phyloP scores from a whole-genome alignment of 441 rosid genomes.

The Populus trichocarpa region DNA sequence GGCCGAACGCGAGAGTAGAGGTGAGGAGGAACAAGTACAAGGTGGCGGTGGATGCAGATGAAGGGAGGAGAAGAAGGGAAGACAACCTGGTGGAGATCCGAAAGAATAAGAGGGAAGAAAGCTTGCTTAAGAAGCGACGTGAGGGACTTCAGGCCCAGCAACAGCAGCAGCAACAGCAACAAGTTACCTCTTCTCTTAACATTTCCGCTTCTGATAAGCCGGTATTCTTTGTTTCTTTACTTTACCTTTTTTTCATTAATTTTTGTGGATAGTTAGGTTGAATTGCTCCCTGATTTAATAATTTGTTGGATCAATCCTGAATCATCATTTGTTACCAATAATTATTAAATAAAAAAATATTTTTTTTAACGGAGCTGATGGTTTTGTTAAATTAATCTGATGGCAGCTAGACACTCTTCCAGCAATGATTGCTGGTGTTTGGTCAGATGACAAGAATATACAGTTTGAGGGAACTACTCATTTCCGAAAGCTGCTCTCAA shows the following conservation, averaged over 20 bases:
- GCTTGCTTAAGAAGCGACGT: conserved; percentile 75
- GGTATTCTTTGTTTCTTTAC: conserved; percentile 24
- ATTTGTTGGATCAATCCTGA: not conserved
- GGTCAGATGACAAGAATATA: conserved; percentile 48
- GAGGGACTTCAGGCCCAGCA: conserved; percentile 46
- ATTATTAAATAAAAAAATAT: too few relatives aligned
- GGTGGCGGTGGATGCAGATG: conserved; percentile 86
- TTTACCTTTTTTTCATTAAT: not conserved
- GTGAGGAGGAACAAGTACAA: conserved; percentile 75
- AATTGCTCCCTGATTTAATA: not conserved
- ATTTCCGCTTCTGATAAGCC: conserved; percentile 48
- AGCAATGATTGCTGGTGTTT: conserved; percentile 62
- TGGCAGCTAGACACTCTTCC: conserved; percentile 68
- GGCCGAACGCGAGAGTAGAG: conserved; percentile 67
- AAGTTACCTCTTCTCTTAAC: conserved; percentile 29
- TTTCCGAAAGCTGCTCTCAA: conserved; percentile 72
- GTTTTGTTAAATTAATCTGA: not conserved
- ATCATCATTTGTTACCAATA: not conserved
- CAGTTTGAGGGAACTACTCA: conserved; percentile 74
- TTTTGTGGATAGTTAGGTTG: not conserved
- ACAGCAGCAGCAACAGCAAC: conserved; percentile 6
- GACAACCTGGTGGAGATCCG: conserved; percentile 92
- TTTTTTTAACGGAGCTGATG: not conserved
- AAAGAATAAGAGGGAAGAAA: conserved; percentile 75
- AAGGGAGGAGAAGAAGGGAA: conserved; percentile 78